Conservation (phyloP, 345 rosid species). For the Viola odorata region DNA sequence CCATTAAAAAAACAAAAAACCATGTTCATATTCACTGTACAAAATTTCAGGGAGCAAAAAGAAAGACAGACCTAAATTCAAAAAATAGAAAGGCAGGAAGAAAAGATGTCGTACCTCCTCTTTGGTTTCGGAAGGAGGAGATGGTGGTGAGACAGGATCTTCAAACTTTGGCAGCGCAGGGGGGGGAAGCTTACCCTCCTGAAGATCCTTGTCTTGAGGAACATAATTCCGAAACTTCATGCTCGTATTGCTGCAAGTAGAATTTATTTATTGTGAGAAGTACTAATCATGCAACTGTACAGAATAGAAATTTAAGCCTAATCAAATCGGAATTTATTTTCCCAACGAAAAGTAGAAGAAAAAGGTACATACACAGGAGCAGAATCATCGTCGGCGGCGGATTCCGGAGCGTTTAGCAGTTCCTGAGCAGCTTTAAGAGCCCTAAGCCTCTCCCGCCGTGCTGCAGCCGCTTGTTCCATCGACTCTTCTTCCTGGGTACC, state of each 20-base stretch:
- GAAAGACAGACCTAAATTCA: neutral
- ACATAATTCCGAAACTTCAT: slow-evolving; percentile 93
- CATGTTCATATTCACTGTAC: no score
- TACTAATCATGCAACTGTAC: no score
- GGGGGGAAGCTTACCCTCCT: slow-evolving; percentile 77
- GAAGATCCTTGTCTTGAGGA: slow-evolving; percentile 93
- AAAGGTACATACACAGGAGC: slow-evolving; percentile 20
- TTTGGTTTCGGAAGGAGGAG: slow-evolving; percentile 56
- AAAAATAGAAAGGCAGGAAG: neutral
- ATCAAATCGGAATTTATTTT: slow-evolving; percentile 20
- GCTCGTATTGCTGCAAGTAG: slow-evolving; percentile 40
- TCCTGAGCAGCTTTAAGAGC: slow-evolving; percentile 80
- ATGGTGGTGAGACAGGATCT: slow-evolving; percentile 59
- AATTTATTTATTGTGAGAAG: neutral
- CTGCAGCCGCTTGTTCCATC: slow-evolving; percentile 59
- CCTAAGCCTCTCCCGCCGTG: slow-evolving; percentile 68
- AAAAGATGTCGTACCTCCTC: slow-evolving; percentile 36
- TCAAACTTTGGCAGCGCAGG: slow-evolving; percentile 85
- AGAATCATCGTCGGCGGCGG: slow-evolving; percentile 26
- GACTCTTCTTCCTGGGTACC: slow-evolving; percentile 44
- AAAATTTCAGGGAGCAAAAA: no score
- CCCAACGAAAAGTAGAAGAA: neutral
- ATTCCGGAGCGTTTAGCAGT: slow-evolving; percentile 39
- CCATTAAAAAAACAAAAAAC: neutral
- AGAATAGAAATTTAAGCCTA: neutral